Evolutionary conservation across 2,329 filamentous ascomycete genomes (phyloP), one percentile per base, ranked within the genome.

Genomic region (Paraphoma chrysanthemicola): DNA sequence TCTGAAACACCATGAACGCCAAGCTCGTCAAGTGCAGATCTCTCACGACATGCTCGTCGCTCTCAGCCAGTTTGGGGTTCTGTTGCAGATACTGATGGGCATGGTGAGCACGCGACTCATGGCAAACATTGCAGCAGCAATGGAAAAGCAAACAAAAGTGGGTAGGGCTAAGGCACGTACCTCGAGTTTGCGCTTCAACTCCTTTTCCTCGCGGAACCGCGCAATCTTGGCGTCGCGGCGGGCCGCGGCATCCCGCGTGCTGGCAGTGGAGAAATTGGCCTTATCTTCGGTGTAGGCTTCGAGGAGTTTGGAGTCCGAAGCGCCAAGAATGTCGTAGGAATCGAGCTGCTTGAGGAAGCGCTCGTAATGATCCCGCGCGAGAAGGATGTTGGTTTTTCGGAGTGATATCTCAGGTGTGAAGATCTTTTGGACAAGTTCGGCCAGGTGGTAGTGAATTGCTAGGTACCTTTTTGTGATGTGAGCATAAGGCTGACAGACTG

Each of bases 1-100:
- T 84, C 72, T 90, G 87, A 76, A 97, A 92, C 3, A 89, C 85
- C 68, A 85, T 87, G 61, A 93, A 88, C 16, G 85, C 81, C 43
- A 97, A 80, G 64, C 92, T 88, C 1, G 93, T 88, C 29, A 97
- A 81, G 70, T 96, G 88, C 30, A 96, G 82, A 59, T 91, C 85
- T 47, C 95, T 88, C 12, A 93, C 85, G n/a, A 89, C 84, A 66
- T 93, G 91, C 54, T 99, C 95, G 69, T 98, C 95, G 44, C 89
- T 87, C 57, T 90, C 87, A 11, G 87, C 78, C 9, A 85, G 80
- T 39, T 79, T 81, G 44, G 86, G 84, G 56, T 90, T 87, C 59
- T 83, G 80, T 41, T 82, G 80, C 16, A 89, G 79, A 66, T 88
- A 86, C 79, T 89, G 36, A 10, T 36, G 29, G 10, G 44, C 14